Base-by-base conservation (phyloP, 83 land plant species). In the Larix sibirica region DNA sequence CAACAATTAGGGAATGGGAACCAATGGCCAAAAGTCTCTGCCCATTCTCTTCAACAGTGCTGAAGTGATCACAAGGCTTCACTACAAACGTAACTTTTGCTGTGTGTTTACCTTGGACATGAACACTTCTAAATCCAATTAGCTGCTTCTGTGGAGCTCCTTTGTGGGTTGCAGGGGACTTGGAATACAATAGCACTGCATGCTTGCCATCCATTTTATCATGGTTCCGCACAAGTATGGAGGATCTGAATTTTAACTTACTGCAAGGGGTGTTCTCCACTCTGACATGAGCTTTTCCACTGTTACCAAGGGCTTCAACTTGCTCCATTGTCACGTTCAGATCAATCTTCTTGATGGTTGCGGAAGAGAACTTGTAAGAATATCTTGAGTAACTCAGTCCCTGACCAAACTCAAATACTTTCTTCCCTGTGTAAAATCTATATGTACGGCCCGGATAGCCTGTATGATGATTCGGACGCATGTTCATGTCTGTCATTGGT, bases 401-500 rank as follows among this genome's bases (percentile, higher is more conserved):
- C 65, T 92, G 83, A 16, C 99, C 99, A 58, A 95, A 97, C 24
- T 85, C 83, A 79, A 83, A 95, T n/a, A 97, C 90, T n/a, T 77
- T 60, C 47, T 61, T 78, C 28, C 95, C 98, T 14, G 77, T 83
- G 86, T 96, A 95, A 89, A 97, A 97, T 0, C 99, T 84, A 79
- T 97, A 94, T 31, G 94, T 97, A 0, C 98, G 84, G 1, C 99
- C 99, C 10, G 99, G 99, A 79, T 95, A 95, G 4, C 93, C 98
- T 9, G 94, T 77, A 8, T 88, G 62, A 33, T 79, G 78, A 13
- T 94, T 89, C 12, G 98, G 83, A 1, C 96, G 83, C 98, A 97
- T 97, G 60, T 90, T 87, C 99, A 97, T 97, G 86, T 95, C 92
- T 61, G 96, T 92, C 99, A 97, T 94, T 42, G 92, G 91, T 21